Percentiles rank a stretch among this genome's conserved stretches.
phyloP scores from a whole-genome alignment of 306 rosid genomes.

The Vicia sativa region DNA sequence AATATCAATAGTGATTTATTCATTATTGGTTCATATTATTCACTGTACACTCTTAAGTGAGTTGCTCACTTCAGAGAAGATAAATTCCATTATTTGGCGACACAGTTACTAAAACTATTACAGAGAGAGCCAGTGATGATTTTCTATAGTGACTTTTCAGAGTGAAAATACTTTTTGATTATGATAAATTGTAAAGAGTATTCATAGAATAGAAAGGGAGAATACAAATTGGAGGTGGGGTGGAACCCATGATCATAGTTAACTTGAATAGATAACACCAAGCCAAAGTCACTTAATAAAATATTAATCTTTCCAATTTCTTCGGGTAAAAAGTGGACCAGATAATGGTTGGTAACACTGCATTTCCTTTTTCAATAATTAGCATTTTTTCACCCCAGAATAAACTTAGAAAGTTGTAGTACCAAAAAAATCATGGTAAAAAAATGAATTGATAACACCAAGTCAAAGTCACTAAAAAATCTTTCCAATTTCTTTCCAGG shows the following conservation, averaged over 20 bases:
- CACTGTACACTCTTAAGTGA: background rate
- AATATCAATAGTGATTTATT: slow-evolving; percentile 2
- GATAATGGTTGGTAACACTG: background rate
- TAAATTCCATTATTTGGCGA: background rate
- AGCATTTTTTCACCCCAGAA: background rate
- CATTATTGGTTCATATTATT: background rate
- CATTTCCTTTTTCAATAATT: background rate
- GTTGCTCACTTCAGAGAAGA: background rate
- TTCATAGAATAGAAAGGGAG: background rate
- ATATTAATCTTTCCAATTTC: too few species aligned
- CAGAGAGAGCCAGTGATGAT: slow-evolving; percentile 9
- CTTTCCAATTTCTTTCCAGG: background rate
- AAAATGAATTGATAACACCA: background rate
- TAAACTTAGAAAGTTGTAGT: background rate
- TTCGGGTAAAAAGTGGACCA: background rate
- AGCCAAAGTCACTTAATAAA: background rate
- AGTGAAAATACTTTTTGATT: background rate
- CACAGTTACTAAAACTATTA: background rate
- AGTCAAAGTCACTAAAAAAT: background rate
- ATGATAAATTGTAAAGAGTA: background rate
- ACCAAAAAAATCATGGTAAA: background rate
- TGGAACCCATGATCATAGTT: background rate
- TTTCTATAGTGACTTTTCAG: background rate
- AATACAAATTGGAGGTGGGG: background rate
- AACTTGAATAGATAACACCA: background rate